A percentile compares a stretch with the other conserved stretches of the same genome.
Evolutionary conservation across 768 basidiomycete species (phyloP).

Genomic region (Hygrophoropsis aurantiaca): DNA sequence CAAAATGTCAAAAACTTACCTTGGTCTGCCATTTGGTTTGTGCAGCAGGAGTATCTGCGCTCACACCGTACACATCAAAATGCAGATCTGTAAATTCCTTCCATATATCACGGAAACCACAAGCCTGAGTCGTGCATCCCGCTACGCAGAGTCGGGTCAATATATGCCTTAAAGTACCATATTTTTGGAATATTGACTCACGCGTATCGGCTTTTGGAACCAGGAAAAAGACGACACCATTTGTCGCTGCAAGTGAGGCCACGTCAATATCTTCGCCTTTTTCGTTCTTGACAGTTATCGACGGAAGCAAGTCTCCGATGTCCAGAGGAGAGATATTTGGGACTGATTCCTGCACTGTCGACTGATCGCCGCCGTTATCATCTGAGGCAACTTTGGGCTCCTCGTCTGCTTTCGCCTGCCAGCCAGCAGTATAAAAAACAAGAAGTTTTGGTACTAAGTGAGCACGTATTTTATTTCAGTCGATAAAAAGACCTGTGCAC

Average conservation of each 20-base stretch:
- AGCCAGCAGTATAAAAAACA: constrained; percentile 7
- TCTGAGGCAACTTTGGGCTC: constrained; percentile 26
- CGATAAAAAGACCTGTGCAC: no score
- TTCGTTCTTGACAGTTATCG: constrained; percentile 79
- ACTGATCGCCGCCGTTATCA: background rate
- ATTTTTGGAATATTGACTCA: constrained; percentile 43
- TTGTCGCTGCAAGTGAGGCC: constrained; percentile 58
- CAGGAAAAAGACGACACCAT: constrained; percentile 79
- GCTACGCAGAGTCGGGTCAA: constrained; percentile 39
- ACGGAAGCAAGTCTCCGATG: constrained; percentile 75
- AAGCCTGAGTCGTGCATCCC: constrained; percentile 92
- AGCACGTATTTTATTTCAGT: no score
- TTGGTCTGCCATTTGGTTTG: constrained; percentile 87
- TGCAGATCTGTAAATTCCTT: constrained; percentile 63
- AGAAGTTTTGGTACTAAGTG: background rate
- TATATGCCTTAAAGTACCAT: no score
- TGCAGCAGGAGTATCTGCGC: constrained; percentile 70
- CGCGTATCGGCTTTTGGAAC: constrained; percentile 86
- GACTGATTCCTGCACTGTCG: constrained; percentile 9
- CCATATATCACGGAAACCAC: constrained; percentile 84
- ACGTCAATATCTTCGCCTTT: constrained; percentile 78
- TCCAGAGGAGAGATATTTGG: constrained; percentile 43
- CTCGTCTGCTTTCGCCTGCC: constrained; percentile 15
- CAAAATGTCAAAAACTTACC: constrained; percentile 39
- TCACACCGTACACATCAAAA: constrained; percentile 83